These are phyloP conservation scores for Ormosia emarginata DNA, from an alignment of 306 rosid genomes.

Conservation along the genomic window DNA sequence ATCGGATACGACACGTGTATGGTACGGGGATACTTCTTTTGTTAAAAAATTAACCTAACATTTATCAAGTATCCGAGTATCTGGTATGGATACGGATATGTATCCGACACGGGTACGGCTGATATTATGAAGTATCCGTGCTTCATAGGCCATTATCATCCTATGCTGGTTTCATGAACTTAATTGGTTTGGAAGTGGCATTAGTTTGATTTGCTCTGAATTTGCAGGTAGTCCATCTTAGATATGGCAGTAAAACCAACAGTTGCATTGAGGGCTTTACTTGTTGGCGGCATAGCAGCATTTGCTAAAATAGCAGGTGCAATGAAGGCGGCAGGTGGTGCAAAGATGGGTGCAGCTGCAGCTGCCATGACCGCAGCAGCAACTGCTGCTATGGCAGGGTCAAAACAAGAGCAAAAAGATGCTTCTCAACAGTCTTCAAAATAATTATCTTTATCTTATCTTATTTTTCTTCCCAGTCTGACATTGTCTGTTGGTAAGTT, in stretches of 20 bases:
- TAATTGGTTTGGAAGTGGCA: background rate
- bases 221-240: constrained; percentile 27
- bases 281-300: constrained; percentile 87
- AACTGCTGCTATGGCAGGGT: constrained; percentile 60
- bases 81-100: too few relatives aligned
- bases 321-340: constrained; percentile 88
- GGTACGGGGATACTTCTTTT: too few relatives aligned
- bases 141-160: background rate
- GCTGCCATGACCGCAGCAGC: constrained; percentile 91
- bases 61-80: too few relatives aligned
- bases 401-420: constrained; percentile 62
- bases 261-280: constrained; percentile 76
- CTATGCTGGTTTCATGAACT: background rate
- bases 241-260: constrained; percentile 74
- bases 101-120: too few relatives aligned
- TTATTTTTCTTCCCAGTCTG: background rate
- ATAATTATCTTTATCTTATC: background rate
- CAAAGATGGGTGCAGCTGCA: constrained; percentile 74
- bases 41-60: too few relatives aligned
- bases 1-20: too few relatives aligned
- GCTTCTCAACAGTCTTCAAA: constrained; percentile 39
- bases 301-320: constrained; percentile 75
- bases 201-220: background rate
- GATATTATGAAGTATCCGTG: too few relatives aligned
- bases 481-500: background rate